phyloP scores from a whole-genome alignment of 1,284 basidiomycete species.

The Ceratobasidium sp. region DNA sequence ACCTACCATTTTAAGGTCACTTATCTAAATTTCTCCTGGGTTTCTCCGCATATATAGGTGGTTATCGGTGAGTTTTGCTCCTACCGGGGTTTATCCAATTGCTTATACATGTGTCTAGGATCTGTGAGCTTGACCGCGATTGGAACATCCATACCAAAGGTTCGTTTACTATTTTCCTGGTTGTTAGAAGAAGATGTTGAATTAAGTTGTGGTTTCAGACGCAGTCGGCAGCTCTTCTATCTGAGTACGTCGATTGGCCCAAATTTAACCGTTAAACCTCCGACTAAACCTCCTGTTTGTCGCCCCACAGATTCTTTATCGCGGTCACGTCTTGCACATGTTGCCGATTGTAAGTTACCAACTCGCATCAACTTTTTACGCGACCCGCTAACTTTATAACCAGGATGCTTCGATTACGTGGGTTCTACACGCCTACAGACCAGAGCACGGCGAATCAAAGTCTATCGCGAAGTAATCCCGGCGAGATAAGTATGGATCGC shows the following conservation, averaged over 20 bases:
- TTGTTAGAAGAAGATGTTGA: neutral
- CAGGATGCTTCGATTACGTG: slow-evolving; percentile 34
- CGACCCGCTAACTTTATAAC: neutral
- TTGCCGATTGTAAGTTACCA: slow-evolving; percentile 29
- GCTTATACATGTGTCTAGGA: neutral
- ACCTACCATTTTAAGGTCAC: no score
- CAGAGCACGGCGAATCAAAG: slow-evolving; percentile 1
- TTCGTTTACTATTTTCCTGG: neutral
- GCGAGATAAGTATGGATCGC: neutral
- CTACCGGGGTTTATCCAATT: neutral
- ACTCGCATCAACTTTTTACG: neutral
- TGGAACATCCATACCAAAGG: slow-evolving; percentile 28
- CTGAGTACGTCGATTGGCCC: slow-evolving; percentile 2
- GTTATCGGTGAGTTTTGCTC: slow-evolving; percentile 20
- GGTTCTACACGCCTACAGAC: slow-evolving; percentile 28
- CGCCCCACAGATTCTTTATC: slow-evolving; percentile 6
- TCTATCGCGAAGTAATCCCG: neutral
- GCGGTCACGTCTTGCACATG: slow-evolving; percentile 27
- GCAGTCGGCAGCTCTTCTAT: slow-evolving; percentile 30
- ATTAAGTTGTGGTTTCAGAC: slow-evolving; percentile 3
- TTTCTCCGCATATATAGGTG: slow-evolving; percentile 24
- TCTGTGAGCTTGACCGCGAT: slow-evolving; percentile 30
- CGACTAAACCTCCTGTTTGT: no score
- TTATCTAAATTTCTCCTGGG: neutral
- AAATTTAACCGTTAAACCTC: no score